Percentiles rank a stretch among this genome's conserved stretches.
phyloP scores from a whole-genome alignment of 108 stramenopile species.

The Nitzschia palea region DNA sequence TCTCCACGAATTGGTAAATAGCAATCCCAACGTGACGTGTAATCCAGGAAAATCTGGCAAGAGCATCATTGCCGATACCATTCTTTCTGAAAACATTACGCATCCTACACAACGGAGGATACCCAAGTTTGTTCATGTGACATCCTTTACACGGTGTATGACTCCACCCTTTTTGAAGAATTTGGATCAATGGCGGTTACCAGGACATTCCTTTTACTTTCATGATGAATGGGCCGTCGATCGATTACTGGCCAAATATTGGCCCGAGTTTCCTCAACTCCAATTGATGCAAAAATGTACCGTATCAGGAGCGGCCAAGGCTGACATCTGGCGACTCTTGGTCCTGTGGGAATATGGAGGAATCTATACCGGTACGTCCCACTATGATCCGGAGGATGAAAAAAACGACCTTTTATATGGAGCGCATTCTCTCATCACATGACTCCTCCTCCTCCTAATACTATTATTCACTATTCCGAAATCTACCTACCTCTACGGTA shows the following conservation, averaged over 20 bases:
- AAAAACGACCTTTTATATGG: too few relatives aligned
- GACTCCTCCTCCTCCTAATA: too few relatives aligned
- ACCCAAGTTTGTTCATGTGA: constrained; percentile 59
- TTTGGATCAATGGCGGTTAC: constrained; percentile 48
- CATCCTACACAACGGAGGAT: constrained; percentile 38
- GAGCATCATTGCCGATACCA: constrained; percentile 14
- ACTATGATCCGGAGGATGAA: too few relatives aligned
- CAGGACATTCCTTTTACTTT: constrained; percentile 51
- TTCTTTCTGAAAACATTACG: constrained; percentile 8
- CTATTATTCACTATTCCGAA: too few relatives aligned
- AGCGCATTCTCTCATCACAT: too few relatives aligned
- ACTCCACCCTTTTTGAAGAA: constrained; percentile 27
- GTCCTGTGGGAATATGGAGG: constrained; percentile 66
- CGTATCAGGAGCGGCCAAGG: constrained; percentile 45
- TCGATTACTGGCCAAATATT: constrained; percentile 39
- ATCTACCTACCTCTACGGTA: background rate
- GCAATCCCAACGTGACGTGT: constrained; percentile 4
- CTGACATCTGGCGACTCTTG: constrained; percentile 64
- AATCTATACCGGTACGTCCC: constrained; percentile 42
- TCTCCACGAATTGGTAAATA: background rate
- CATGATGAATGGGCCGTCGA: constrained; percentile 72
- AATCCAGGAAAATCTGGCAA: constrained; percentile 10
- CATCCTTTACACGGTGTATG: constrained; percentile 54
- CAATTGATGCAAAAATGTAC: constrained; percentile 45
- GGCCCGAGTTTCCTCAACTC: constrained; percentile 60